Evolutionary conservation across 495 filamentous ascomycete genomes (phyloP).

Genomic region (Xylaria nigripes): DNA sequence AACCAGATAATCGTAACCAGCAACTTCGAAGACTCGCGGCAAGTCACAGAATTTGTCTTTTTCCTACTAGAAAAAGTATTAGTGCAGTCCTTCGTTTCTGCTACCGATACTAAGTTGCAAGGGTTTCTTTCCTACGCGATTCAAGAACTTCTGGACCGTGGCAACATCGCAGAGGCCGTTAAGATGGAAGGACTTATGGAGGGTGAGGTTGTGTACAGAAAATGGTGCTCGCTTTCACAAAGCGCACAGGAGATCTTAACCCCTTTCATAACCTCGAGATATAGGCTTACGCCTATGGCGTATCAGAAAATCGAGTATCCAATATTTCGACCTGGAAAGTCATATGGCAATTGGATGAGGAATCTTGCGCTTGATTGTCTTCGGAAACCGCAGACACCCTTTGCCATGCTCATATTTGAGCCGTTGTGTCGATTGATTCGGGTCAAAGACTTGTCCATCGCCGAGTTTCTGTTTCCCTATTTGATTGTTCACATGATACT

Average conservation of each 20-base stretch:
- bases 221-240: conserved; percentile 70
- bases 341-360: conserved; percentile 73
- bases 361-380: conserved; percentile 73
- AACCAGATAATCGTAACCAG: conserved; percentile 71
- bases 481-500: conserved; percentile 71
- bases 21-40: conserved; percentile 71
- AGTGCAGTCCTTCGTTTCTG: conserved; percentile 83
- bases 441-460: conserved; percentile 72
- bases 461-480: conserved; percentile 81
- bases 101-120: conserved; percentile 75
- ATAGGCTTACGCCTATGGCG: conserved; percentile 56
- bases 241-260: conserved; percentile 67
- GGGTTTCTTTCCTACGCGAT: conserved; percentile 88
- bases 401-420: conserved; percentile 67
- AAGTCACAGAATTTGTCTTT: conserved; percentile 78
- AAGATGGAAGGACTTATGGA: conserved; percentile 27
- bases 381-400: conserved; percentile 58
- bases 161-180: conserved; percentile 56
- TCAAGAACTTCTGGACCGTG: conserved; percentile 78
- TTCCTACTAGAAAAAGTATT: conserved; percentile 79
- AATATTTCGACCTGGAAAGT: conserved; percentile 54
- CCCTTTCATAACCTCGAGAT: conserved; percentile 79
- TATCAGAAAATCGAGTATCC: conserved; percentile 58
- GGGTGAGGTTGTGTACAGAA: conserved; percentile 48
- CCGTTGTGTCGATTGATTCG: conserved; percentile 71